These are phyloP conservation scores for Cyclostephanos tholiformis DNA, from an alignment of 108 stramenopile genomes.

Conservation along the genomic window DNA sequence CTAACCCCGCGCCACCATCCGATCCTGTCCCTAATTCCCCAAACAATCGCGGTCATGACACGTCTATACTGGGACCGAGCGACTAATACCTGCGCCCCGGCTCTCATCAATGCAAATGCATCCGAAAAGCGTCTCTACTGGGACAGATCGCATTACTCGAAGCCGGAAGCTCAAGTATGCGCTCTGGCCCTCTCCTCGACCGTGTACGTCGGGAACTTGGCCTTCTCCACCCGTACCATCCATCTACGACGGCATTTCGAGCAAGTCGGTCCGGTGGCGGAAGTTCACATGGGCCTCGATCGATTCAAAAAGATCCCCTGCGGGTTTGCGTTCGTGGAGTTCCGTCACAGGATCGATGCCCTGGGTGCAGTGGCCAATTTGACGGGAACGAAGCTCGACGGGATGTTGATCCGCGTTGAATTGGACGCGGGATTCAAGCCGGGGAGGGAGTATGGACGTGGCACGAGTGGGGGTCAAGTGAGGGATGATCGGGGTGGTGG, in stretches of 20 bases:
- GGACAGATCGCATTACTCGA: constrained; percentile 84
- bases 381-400: constrained; percentile 90
- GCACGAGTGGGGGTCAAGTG: constrained; percentile 92
- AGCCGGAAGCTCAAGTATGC: constrained; percentile 71
- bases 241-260: constrained; percentile 88
- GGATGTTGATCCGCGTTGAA: constrained; percentile 91
- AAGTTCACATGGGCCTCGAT: constrained; percentile 94
- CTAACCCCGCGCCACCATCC: too few relatives aligned
- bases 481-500: constrained; percentile 82
- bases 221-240: constrained; percentile 88
- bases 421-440: constrained; percentile 94
- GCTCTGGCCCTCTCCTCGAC: constrained; percentile 72
- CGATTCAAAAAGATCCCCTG: constrained; percentile 83
- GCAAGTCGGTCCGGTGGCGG: constrained; percentile 81
- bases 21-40: too few relatives aligned
- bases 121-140: constrained; percentile 80
- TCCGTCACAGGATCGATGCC: constrained; percentile 69
- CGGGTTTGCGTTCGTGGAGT: constrained; percentile 97
- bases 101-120: constrained; percentile 69
- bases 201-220: constrained; percentile 95
- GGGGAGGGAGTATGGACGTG: constrained; percentile 96
- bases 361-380: constrained; percentile 72
- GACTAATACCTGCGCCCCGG: constrained; percentile 55
- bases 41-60: neutral
- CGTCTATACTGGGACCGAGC: neutral